Base-by-base conservation (phyloP, 768 basidiomycete genomes). In the Pilatotrama ljubarskyi region DNA sequence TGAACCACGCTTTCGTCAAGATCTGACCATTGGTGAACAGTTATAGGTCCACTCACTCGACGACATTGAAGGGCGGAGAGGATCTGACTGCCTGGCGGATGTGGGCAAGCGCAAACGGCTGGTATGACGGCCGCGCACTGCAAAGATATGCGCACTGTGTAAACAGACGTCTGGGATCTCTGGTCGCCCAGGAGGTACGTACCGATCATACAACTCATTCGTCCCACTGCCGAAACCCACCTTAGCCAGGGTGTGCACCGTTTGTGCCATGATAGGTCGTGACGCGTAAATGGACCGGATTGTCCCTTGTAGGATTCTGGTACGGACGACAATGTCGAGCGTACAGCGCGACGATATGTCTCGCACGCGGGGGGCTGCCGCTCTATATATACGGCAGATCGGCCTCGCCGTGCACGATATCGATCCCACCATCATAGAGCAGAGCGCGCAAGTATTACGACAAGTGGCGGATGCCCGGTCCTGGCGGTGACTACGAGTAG, bases 81-180 rank as follows among this genome's bases (percentile, higher is more conserved):
- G 68, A 62, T 13, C 73, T 69, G 15, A 85, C 66, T 9, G 79
- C 73, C 20, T 77, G 68, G 15, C 82, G 83, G 60, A 98, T 86
- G 61, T 83, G 80, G 0, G 78, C 70, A 11, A 95, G 70, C 1
- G 87, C 85, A 42, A 74, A 72, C 0, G 80, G 64, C 44, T 90
- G 93, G 72, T 96, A 97, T 0, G 91, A 87, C 0, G 95, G 95
- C 2, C 95, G 84, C 0, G 81, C 88, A 38, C 92, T 93, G 54
- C 29, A 4, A 32, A 32, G 29, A 10, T 51, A 55, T 50, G 5
- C 46, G 29, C 37, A 41, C 18, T 50, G 25, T 51, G 15, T 18
- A 2, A 29, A 43, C 22, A 0, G 2, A 18, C 88, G 88, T 7
- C 87, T 32, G 0, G n/a, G 29, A 15, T 4, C 3, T 14, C 37